Evolutionary conservation across 1,284 basidiomycete species (phyloP).

Genomic region (Trametes pubescens): DNA sequence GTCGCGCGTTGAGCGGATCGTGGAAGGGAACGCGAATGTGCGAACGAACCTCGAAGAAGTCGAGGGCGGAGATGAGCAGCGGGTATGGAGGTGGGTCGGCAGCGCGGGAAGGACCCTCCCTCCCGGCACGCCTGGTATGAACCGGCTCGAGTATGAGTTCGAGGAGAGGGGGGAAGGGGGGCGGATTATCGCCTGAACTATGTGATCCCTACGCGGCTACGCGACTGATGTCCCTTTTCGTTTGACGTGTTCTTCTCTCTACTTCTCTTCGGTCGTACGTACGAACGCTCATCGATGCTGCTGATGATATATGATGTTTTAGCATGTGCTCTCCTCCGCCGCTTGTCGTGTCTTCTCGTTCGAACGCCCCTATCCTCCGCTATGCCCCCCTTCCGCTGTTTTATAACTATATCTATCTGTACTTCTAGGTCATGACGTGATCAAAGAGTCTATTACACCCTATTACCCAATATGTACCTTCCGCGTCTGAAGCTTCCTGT

Average conservation of each 20-base stretch:
- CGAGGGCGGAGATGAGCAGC: constrained; percentile 85
- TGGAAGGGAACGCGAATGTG: constrained; percentile 96
- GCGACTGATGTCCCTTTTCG: constrained; percentile 6
- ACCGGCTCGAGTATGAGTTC: constrained; percentile 31
- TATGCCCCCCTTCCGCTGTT: constrained; percentile 16
- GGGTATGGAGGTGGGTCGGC: constrained; percentile 88
- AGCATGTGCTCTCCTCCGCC: constrained; percentile 14
- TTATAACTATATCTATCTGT: constrained; percentile 33
- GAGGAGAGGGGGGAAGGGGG: constrained; percentile 36
- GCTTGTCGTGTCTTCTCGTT: constrained; percentile 6
- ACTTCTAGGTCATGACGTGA: constrained; percentile 12
- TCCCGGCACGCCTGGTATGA: constrained; percentile 29
- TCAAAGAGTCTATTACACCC: constrained; percentile 11
- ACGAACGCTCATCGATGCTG: constrained; percentile 11
- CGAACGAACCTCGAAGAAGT: constrained; percentile 89
- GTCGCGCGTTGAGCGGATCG: constrained; percentile 86
- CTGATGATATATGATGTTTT: constrained; percentile 11
- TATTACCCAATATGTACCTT: constrained; percentile 2
- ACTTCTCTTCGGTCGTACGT: constrained; percentile 6
- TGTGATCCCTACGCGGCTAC: constrained; percentile 1
- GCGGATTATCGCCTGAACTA: constrained; percentile 37
- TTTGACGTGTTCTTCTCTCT: constrained; percentile 8
- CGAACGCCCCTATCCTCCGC: constrained; percentile 15
- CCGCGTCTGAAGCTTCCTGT: neutral
- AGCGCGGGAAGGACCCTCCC: constrained; percentile 46